Percentiles rank a stretch among this genome's conserved stretches.
Evolutionary conservation across 305 asterid species (phyloP).

Genomic region (Rubia tinctorum): DNA sequence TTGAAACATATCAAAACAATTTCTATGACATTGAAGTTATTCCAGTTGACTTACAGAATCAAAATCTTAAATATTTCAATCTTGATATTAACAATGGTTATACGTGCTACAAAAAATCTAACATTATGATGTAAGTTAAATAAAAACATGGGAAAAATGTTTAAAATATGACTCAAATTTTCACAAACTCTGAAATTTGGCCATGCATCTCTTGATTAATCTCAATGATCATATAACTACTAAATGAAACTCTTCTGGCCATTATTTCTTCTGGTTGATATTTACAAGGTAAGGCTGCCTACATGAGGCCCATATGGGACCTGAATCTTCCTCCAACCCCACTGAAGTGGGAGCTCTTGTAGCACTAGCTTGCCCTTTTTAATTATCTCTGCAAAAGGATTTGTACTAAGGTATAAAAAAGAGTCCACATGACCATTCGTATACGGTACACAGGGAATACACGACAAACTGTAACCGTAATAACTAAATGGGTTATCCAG

Average conservation of each 20-base stretch:
- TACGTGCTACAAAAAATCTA: not conserved
- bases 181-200: not conserved
- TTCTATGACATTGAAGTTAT: not conserved
- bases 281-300: not conserved
- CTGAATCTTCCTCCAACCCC: not conserved
- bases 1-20: not conserved
- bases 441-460: too few relatives aligned
- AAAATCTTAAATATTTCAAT: not conserved
- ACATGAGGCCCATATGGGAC: conserved; percentile 1
- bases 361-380: not conserved
- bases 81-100: not conserved
- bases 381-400: not conserved
- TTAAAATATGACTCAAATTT: not conserved
- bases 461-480: too few relatives aligned
- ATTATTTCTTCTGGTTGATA: not conserved
- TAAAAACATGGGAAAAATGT: not conserved
- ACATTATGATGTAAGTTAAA: not conserved
- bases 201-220: not conserved
- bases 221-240: not conserved
- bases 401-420: not conserved
- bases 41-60: not conserved
- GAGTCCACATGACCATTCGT: not conserved
- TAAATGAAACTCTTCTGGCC: not conserved
- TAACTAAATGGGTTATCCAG: too few relatives aligned
- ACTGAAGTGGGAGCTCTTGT: not conserved